Evolutionary conservation across 441 rosid genomes (phyloP), one percentile per base, ranked within the genome.

Genomic region (Raphanus hybrid): DNA sequence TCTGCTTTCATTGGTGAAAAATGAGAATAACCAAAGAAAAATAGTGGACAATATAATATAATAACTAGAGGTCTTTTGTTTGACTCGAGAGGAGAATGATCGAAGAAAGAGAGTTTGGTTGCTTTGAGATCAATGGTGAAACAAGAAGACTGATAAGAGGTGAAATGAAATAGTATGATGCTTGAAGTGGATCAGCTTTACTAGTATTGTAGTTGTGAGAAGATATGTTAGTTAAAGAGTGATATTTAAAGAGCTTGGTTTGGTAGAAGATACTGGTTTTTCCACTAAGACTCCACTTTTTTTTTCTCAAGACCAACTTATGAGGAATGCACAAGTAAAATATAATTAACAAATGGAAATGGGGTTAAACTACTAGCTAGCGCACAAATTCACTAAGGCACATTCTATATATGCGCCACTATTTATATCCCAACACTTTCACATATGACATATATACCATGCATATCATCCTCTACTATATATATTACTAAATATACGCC

Each of bases 171-270:
- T 26, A 11, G 73, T 71, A 66, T 23, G 37, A 45, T 77, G 71
- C 67, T 67, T 27, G 26, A 71, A 66, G 60, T 67, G 69, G 59
- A 78, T 60, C 64, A 52, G 74, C 65, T 73, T 37, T 48, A 14
- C 73, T 55, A 55, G 60, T 55, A 61, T 11, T 72, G 76, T 32
- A 71, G 68, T 45, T 2, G 69, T 72, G 73, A 6, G 75, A 62
- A 26, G n/a, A 45, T 12, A 71, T 45, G 61, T 45, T 62, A 48
- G 68, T 73, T 67, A 66, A 7, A 72, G 48, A 72, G 64, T 60
- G 32, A 65, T 67, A 78, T 67, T 23, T 67, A 78, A 72, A 72
- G 77, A 72, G 70, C 12, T 78, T 60, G 73, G 73, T 78, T 72
- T 3, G 77, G 81, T 67, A 66, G 61, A 72, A 78, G 73, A 78